These are phyloP conservation scores for Acanthamoeba pearcei DNA, from an alignment of 208 protist genomes.

Conservation along the genomic window DNA sequence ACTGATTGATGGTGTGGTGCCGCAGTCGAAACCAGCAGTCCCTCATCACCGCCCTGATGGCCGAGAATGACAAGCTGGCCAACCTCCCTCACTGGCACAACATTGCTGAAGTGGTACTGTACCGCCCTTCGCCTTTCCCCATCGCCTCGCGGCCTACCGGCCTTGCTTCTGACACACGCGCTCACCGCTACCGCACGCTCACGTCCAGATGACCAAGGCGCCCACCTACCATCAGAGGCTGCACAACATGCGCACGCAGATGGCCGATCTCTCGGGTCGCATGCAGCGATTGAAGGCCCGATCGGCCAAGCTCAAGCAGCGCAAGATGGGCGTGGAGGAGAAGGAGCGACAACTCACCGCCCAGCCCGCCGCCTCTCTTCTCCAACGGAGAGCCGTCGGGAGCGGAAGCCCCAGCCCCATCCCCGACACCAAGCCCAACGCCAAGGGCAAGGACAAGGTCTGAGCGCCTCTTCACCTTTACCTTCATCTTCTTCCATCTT, in stretches of 20 bases:
- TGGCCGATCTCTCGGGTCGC: slow-evolving; percentile 4
- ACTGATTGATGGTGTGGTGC: not conserved
- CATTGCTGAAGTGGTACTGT: slow-evolving; percentile 50
- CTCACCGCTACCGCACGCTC: not conserved
- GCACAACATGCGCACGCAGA: slow-evolving; percentile 63
- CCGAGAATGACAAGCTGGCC: slow-evolving; percentile 27
- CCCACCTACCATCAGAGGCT: slow-evolving; percentile 15
- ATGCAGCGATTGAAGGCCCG: slow-evolving; percentile 63
- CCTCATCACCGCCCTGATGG: slow-evolving; percentile 18
- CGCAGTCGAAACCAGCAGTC: slow-evolving; percentile 56
- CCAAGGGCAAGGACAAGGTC: slow-evolving; percentile 1
- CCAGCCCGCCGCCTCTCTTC: slow-evolving; percentile 55
- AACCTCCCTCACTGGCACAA: slow-evolving; percentile 59
- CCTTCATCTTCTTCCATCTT: not conserved
- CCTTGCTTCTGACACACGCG: not conserved
- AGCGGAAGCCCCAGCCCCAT: not conserved
- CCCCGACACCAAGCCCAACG: not conserved
- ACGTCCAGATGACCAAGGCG: slow-evolving; percentile 47
- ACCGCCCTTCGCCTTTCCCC: not conserved
- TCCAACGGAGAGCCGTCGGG: not conserved
- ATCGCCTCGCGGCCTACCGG: not conserved
- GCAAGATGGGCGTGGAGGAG: slow-evolving; percentile 51
- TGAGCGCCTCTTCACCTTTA: not conserved
- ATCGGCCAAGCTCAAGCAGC: slow-evolving; percentile 60
- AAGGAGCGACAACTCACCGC: slow-evolving; percentile 74